phyloP scores from a whole-genome alignment of 148 eudicot species.

The Cornus suecica region DNA sequence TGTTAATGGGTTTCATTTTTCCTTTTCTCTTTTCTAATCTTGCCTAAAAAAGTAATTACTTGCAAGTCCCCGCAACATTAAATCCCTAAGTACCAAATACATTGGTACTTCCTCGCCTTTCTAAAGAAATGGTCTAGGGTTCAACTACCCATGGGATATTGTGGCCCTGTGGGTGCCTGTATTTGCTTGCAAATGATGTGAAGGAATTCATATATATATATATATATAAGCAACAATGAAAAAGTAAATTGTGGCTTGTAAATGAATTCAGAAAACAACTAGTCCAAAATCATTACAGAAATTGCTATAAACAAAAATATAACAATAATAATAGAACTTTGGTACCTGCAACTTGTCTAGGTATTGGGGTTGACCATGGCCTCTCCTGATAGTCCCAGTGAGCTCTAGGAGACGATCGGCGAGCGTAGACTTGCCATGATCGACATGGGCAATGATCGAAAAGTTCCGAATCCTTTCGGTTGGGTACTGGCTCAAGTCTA shows the following conservation, averaged over 20 bases:
- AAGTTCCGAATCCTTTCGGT: constrained; percentile 77
- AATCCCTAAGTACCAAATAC: too few species aligned
- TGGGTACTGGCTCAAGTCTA: constrained; percentile 69
- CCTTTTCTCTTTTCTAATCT: not conserved
- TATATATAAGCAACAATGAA: not conserved
- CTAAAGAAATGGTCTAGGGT: too few species aligned
- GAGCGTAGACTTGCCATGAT: constrained; percentile 92
- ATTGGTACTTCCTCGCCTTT: too few species aligned
- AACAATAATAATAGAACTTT: not conserved
- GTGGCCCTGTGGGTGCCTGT: too few species aligned
- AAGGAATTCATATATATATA: not conserved
- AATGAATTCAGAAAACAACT: not conserved
- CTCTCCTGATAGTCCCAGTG: constrained; percentile 84
- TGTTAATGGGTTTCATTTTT: not conserved
- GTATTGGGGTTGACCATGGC: constrained; percentile 93
- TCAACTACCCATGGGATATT: too few species aligned
- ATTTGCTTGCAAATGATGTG: too few species aligned
- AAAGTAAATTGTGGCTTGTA: not conserved
- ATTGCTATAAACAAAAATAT: not conserved
- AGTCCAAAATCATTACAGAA: not conserved
- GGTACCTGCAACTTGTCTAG: constrained; percentile 88
- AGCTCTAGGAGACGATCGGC: constrained; percentile 94
- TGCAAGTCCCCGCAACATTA: too few species aligned
- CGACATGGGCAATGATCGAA: constrained; percentile 93
- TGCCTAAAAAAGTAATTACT: too few species aligned